These are phyloP conservation scores for Myxozyma neglecta DNA, from an alignment of 805 yeast species.

Conservation along the genomic window DNA sequence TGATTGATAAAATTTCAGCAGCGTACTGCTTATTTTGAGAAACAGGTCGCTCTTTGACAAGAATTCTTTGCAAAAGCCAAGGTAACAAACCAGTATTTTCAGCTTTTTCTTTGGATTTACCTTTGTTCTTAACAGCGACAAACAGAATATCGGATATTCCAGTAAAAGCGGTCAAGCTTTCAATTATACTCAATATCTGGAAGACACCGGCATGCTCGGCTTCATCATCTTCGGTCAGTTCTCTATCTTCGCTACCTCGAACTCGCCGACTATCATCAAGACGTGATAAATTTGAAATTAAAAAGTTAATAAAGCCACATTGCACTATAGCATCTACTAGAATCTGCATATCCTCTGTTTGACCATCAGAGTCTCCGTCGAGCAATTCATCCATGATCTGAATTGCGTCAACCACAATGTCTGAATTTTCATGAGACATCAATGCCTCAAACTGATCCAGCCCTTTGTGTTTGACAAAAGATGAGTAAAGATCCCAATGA, in stretches of 20 bases:
- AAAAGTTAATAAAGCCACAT: slow-evolving; percentile 16
- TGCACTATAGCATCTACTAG: slow-evolving; percentile 18
- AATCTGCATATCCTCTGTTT: slow-evolving; percentile 10
- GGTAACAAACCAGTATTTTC: slow-evolving; percentile 26
- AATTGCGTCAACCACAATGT: slow-evolving; percentile 28
- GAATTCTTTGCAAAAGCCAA: slow-evolving; percentile 30
- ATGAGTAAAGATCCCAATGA: slow-evolving; percentile 24
- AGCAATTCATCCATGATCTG: slow-evolving; percentile 31
- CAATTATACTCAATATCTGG: slow-evolving; percentile 27
- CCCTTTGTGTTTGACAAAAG: slow-evolving; percentile 21
- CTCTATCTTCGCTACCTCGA: slow-evolving; percentile 8
- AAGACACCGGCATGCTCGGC: slow-evolving; percentile 29
- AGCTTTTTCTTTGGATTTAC: neutral
- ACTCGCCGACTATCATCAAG: slow-evolving; percentile 18
- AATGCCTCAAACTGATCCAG: slow-evolving; percentile 9
- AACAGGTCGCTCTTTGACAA: slow-evolving; percentile 24
- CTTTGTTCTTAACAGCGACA: neutral
- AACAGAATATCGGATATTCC: slow-evolving; percentile 22
- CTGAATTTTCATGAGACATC: slow-evolving; percentile 31
- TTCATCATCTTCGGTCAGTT: slow-evolving; percentile 11
- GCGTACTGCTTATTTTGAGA: slow-evolving; percentile 32
- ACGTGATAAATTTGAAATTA: slow-evolving; percentile 20
- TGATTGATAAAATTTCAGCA: slow-evolving; percentile 33
- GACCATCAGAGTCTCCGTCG: slow-evolving; percentile 27
- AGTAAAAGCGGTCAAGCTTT: slow-evolving; percentile 20